Base-by-base conservation (phyloP, 306 rosid species). In the Argentina anserina region DNA sequence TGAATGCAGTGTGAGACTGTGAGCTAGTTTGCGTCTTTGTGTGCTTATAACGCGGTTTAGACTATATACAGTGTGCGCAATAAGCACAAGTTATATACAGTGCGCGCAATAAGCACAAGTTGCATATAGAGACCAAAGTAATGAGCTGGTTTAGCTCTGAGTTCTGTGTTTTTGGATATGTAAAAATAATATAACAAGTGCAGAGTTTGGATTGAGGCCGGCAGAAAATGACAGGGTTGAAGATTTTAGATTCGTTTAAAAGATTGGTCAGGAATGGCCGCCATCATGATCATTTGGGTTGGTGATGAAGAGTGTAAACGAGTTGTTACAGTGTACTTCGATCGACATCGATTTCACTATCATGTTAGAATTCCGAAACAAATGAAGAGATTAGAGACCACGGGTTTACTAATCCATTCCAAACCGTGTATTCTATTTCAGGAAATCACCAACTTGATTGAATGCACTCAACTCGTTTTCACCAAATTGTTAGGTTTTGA, bases 101-200 rank as follows among this genome's bases (percentile, higher is more conserved):
- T 71, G 75, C 39, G 65, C 36, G 31, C 66, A 37, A 17, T 17
- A 72, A 25, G 43, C n/a, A 42, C 76, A 72, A 58, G 68, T 72
- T 72, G 76, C 76, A 72, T 4, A 7, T 72, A 58, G 18, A 72
- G 23, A 28, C 53, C 53, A 72, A 40, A 28, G 37, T 28, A 15
- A 26, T 26, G 66, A 28, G 56, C 40, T 25, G 65, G 66, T 52
- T 36, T 29, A 13, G 6, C 29, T 56, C 21, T 55, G 28, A 65
- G n/a, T 65, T 65, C 33, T 41, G 17, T 11, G 31, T 25, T 65
- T 5, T 9, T 21, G 55, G 46, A 14, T 9, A n/a, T 25, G 36
- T 26, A 43, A 66, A 66, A 66, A 66, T 28, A 41, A 1, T 25
- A 66, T 36, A 45, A 66, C 39, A 26, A 42, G 28, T 45, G 4